These are phyloP conservation scores for Teunomyces aglyptinius DNA, from an alignment of 805 yeast species.

Conservation along the genomic window DNA sequence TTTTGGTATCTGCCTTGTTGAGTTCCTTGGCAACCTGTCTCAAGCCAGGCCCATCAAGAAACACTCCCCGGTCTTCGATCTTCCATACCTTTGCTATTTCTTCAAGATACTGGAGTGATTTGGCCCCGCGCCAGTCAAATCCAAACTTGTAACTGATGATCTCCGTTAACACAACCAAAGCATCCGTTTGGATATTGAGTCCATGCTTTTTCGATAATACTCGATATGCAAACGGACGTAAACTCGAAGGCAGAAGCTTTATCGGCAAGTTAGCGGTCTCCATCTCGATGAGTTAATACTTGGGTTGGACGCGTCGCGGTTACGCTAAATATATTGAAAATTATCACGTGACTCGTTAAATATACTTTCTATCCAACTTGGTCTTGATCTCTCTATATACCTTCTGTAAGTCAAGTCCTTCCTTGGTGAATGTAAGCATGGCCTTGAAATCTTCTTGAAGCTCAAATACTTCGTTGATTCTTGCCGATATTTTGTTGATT, in stretches of 20 bases:
- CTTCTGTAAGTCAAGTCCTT: neutral
- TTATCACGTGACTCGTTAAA: slow-evolving; percentile 1
- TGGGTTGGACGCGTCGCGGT: neutral
- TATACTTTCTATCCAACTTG: slow-evolving; percentile 11
- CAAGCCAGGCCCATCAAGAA: slow-evolving; percentile 75
- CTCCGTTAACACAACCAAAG: slow-evolving; percentile 70
- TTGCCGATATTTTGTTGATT: slow-evolving; percentile 11
- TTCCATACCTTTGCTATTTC: slow-evolving; percentile 83
- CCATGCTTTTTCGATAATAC: slow-evolving; percentile 91
- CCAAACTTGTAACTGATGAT: slow-evolving; percentile 77
- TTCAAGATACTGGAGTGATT: slow-evolving; percentile 65
- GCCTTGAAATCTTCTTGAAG: slow-evolving; percentile 11
- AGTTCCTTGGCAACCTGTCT: slow-evolving; percentile 61
- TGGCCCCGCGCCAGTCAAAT: slow-evolving; percentile 75
- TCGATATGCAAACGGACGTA: slow-evolving; percentile 90
- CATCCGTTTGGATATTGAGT: slow-evolving; percentile 82
- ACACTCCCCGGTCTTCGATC: slow-evolving; percentile 82
- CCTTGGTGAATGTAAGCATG: slow-evolving; percentile 3
- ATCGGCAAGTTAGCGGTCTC: slow-evolving; percentile 53
- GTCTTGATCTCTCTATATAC: slow-evolving; percentile 8
- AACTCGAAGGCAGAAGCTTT: slow-evolving; percentile 70
- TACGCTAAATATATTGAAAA: neutral
- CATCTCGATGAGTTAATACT: neutral
- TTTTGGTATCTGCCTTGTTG: slow-evolving; percentile 18
- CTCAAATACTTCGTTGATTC: slow-evolving; percentile 13